phyloP scores from a whole-genome alignment of 2,329 filamentous ascomycete genomes.

The Arthrobotrys pseudoclavata region DNA sequence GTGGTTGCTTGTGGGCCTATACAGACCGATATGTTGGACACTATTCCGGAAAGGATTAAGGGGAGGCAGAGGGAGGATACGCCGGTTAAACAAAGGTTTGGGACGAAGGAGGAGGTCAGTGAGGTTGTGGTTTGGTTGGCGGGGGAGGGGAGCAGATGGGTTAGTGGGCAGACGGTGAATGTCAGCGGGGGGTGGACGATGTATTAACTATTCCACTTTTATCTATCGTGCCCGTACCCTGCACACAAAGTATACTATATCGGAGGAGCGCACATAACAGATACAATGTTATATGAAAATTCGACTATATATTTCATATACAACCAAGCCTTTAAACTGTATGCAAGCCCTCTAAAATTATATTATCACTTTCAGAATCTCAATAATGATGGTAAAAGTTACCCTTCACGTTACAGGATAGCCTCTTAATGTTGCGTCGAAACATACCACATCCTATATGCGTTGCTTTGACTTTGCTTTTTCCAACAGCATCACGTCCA shows the following conservation, averaged over 20 bases:
- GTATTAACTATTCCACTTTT: slow-evolving; percentile 29
- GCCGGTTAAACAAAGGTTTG: slow-evolving; percentile 70
- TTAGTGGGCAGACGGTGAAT: slow-evolving; percentile 72
- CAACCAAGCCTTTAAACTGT: no score
- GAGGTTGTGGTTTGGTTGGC: slow-evolving; percentile 72
- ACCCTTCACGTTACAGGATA: no score
- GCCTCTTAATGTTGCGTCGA: no score
- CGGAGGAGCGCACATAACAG: no score
- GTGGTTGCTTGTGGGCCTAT: slow-evolving; percentile 74
- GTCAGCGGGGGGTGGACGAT: slow-evolving; percentile 69
- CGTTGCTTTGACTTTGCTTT: slow-evolving; percentile 45
- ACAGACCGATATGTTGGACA: slow-evolving; percentile 72
- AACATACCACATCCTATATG: slow-evolving; percentile 3
- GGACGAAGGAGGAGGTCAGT: slow-evolving; percentile 71
- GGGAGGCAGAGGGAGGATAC: slow-evolving; percentile 70
- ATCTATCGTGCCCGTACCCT: no score
- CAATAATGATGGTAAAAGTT: no score
- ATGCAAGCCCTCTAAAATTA: no score
- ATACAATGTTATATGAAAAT: neutral
- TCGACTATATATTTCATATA: no score
- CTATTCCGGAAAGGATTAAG: slow-evolving; percentile 69
- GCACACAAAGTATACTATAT: no score
- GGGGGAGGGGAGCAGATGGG: slow-evolving; percentile 69
- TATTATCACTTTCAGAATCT: no score
- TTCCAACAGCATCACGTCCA: slow-evolving; percentile 46